These are phyloP conservation scores for Novymonas esmeraldas DNA, from an alignment of 208 protist genomes.

Conservation along the genomic window DNA sequence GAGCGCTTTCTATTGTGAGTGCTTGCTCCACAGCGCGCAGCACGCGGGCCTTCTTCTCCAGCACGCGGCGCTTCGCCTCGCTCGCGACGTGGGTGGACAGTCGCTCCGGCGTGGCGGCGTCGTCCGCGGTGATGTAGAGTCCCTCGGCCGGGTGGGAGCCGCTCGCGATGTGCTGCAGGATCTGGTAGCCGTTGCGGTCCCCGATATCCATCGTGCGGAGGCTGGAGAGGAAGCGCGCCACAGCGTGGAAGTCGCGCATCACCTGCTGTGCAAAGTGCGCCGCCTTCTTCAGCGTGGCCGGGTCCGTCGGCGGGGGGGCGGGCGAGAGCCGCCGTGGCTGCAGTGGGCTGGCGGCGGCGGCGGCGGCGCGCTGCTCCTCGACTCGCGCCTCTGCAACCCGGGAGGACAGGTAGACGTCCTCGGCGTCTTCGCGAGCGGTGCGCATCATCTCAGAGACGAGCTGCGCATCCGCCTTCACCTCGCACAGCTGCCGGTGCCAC, in stretches of 20 bases:
- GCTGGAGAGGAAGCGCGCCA: conserved; percentile 63
- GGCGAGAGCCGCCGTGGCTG: neutral
- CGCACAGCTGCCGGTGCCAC: conserved; percentile 53
- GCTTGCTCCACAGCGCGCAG: conserved; percentile 63
- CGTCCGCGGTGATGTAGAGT: conserved; percentile 32
- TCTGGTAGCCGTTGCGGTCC: conserved; percentile 50
- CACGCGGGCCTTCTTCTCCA: conserved; percentile 56
- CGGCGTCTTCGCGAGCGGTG: conserved; percentile 52
- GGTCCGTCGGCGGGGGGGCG: conserved; percentile 2
- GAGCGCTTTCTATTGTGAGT: conserved; percentile 13
- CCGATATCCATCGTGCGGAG: conserved; percentile 78
- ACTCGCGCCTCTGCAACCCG: conserved; percentile 17
- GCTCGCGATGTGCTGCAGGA: conserved; percentile 44
- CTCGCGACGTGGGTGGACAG: conserved; percentile 6
- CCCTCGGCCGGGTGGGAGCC: conserved; percentile 35
- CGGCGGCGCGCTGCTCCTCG: conserved; percentile 14
- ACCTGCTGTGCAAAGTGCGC: conserved; percentile 67
- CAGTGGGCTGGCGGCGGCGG: conserved; percentile 7
- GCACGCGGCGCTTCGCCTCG: conserved; percentile 28
- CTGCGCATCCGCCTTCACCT: conserved; percentile 71
- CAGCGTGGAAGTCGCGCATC: conserved; percentile 63
- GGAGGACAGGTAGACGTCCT: conserved; percentile 43
- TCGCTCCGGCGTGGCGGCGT: conserved; percentile 20
- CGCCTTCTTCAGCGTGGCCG: conserved; percentile 23
- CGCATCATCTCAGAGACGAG: conserved; percentile 73